Percentiles rank a stretch among this genome's conserved stretches.
Conservation (phyloP, 2,329 filamentous ascomycete species). For the Karstenula rhodostoma region DNA sequence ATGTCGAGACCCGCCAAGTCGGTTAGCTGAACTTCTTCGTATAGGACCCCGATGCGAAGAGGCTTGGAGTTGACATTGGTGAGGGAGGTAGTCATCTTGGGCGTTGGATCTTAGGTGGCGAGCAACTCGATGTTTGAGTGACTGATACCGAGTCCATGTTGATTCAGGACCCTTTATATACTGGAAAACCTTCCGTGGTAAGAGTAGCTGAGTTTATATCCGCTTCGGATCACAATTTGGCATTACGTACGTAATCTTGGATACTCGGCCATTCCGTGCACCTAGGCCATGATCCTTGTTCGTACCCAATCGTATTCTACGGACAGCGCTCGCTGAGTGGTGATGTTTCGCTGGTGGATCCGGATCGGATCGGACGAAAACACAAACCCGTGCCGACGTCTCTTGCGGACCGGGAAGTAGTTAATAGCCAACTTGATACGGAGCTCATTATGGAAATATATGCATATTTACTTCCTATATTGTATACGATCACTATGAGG, state of each 20-base stretch:
- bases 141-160: background rate
- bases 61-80: conserved; percentile 21
- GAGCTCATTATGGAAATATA: background rate
- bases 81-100: background rate
- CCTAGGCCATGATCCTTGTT: background rate
- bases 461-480: background rate
- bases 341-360: background rate
- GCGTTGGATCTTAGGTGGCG: background rate
- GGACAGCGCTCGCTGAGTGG: background rate
- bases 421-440: background rate
- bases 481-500: too few relatives aligned
- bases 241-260: background rate
- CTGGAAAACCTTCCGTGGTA: background rate
- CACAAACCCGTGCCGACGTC: background rate
- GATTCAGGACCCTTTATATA: background rate
- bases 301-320: background rate
- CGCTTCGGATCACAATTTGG: background rate
- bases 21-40: conserved; percentile 50
- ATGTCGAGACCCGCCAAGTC: conserved; percentile 54
- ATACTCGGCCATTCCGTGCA: background rate
- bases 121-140: background rate
- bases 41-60: conserved; percentile 52
- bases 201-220: background rate
- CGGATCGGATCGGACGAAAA: conserved; percentile 5
- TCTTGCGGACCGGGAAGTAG: background rate